Percentiles rank a stretch among this genome's conserved stretches.
phyloP scores from a whole-genome alignment of 2,329 filamentous ascomycete genomes.

The Sclerotinia borealis region DNA sequence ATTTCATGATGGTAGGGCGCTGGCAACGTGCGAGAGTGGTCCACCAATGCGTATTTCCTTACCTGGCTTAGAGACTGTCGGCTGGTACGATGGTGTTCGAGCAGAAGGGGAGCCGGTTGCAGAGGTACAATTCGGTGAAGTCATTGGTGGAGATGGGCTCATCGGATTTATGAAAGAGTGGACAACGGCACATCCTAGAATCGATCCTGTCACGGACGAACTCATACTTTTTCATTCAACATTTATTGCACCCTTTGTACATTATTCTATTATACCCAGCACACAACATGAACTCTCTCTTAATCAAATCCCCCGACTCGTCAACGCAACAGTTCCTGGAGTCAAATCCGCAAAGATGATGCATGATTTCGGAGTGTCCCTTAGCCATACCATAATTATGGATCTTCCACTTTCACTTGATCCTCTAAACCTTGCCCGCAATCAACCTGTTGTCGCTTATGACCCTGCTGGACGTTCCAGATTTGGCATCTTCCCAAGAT shows the following conservation, averaged over 20 bases:
- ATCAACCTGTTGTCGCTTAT: conserved; percentile 53
- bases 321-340: conserved; percentile 54
- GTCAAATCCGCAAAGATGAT: conserved; percentile 63
- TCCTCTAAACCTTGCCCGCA: conserved; percentile 52
- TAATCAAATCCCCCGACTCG: conserved; percentile 23
- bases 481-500: conserved; percentile 63
- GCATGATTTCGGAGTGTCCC: conserved; percentile 69
- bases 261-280: conserved; percentile 54
- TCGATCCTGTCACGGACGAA: conserved; percentile 59
- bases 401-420: conserved; percentile 63
- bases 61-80: conserved; percentile 59
- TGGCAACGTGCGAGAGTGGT: conserved; percentile 67
- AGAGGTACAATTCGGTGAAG: conserved; percentile 39
- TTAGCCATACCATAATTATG: conserved; percentile 57
- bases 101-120: conserved; percentile 45
- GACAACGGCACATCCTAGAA: conserved; percentile 64
- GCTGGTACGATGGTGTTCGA: conserved; percentile 59
- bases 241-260: conserved; percentile 59
- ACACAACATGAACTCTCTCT: conserved; percentile 28
- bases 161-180: conserved; percentile 62
- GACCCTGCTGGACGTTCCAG: conserved; percentile 51
- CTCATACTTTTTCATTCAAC: conserved; percentile 62
- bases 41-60: conserved; percentile 61
- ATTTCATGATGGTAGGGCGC: conserved; percentile 61
- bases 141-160: conserved; percentile 50